Percentiles rank a stretch among this genome's conserved stretches.
phyloP scores from a whole-genome alignment of 78 protist species.

The Dictyostelium intermedium region DNA sequence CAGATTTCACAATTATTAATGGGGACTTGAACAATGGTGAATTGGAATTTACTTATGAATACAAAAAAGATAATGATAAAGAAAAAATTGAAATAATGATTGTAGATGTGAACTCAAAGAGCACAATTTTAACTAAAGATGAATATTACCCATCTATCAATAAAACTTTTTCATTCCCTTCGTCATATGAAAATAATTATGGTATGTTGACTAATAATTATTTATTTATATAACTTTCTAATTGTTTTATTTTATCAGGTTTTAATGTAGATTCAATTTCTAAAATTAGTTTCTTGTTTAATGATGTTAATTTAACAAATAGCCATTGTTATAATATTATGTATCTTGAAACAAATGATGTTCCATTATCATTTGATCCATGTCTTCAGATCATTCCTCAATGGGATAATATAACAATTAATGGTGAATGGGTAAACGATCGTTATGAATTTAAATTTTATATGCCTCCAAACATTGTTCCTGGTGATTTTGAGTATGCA shows the following conservation, averaged over 20 bases:
- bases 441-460: not conserved
- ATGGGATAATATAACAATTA: not conserved
- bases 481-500: not conserved
- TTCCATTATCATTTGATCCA: not conserved
- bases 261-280: not conserved
- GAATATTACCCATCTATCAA: too few species aligned
- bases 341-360: not conserved
- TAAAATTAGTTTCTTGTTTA: not conserved
- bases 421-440: not conserved
- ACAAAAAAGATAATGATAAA: too few species aligned
- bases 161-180: too few species aligned
- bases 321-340: not conserved
- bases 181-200: too few species aligned
- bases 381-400: not conserved
- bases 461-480: not conserved
- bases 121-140: too few species aligned
- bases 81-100: too few species aligned
- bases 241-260: not conserved
- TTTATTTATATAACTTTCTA: too few species aligned
- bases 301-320: not conserved
- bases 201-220: too few species aligned
- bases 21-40: not conserved
- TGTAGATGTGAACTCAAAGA: too few species aligned
- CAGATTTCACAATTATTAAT: not conserved
- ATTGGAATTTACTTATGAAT: too few species aligned